phyloP scores from a whole-genome alignment of 2,329 filamentous ascomycete species.

The Ophiostoma angusticollis region DNA sequence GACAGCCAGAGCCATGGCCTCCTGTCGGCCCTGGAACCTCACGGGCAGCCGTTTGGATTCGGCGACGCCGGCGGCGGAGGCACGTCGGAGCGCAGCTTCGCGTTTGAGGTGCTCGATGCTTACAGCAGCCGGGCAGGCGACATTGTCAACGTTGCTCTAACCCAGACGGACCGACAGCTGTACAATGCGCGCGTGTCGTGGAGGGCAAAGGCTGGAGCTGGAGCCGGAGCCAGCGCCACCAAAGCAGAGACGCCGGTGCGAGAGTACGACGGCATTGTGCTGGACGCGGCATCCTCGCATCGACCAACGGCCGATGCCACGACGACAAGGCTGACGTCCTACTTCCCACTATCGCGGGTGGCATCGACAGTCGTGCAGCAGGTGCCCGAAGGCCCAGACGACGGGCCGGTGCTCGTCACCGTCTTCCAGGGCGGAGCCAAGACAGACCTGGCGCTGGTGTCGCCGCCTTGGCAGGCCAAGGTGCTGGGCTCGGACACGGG shows the following conservation, averaged over 20 bases:
- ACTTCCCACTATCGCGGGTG: slow-evolving; percentile 70
- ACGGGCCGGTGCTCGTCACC: slow-evolving; percentile 45
- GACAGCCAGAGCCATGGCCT: neutral
- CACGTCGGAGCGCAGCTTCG: slow-evolving; percentile 32
- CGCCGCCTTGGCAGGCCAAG: slow-evolving; percentile 74
- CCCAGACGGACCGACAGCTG: slow-evolving; percentile 33
- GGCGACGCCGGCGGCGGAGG: slow-evolving; percentile 24
- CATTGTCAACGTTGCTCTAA: slow-evolving; percentile 40
- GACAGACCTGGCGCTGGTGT: slow-evolving; percentile 43
- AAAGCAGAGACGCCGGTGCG: slow-evolving; percentile 15
- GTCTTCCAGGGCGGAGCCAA: slow-evolving; percentile 61
- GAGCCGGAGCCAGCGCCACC: neutral
- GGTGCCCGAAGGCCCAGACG: slow-evolving; percentile 5
- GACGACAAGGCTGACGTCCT: slow-evolving; percentile 45
- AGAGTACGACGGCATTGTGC: slow-evolving; percentile 33
- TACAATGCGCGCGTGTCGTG: slow-evolving; percentile 35
- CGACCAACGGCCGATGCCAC: slow-evolving; percentile 4
- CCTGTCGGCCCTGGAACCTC: slow-evolving; percentile 14
- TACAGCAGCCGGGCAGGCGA: slow-evolving; percentile 34
- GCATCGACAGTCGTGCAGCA: slow-evolving; percentile 63
- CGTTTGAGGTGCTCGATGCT: slow-evolving; percentile 46
- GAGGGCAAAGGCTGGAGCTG: slow-evolving; percentile 9
- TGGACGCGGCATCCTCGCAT: slow-evolving; percentile 21
- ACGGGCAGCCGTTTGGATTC: slow-evolving; percentile 43
- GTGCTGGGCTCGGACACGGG: slow-evolving; percentile 58